Percentiles rank a stretch among this genome's conserved stretches.
Evolutionary conservation across 129 eudicot species (phyloP).

Genomic region (Flaveria ramosissima): DNA sequence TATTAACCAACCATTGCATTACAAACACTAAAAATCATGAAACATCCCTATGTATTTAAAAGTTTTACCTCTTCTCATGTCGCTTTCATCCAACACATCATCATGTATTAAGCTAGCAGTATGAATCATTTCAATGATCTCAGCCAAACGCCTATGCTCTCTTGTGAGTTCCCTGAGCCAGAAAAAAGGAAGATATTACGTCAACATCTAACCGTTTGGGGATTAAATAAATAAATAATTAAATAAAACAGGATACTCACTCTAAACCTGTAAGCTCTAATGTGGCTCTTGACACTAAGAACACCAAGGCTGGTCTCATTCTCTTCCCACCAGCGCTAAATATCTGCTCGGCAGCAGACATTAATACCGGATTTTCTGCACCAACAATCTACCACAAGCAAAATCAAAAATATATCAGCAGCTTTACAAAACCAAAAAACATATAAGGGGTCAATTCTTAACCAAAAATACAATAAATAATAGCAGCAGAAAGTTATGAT

Average conservation of each 20-base stretch:
- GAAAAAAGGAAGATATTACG: slow-evolving; percentile 1
- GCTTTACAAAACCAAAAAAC: background rate
- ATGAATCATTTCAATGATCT: slow-evolving; percentile 95
- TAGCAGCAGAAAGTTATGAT: background rate
- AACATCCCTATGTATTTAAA: background rate
- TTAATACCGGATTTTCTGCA: slow-evolving; percentile 90
- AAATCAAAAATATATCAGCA: slow-evolving; percentile 2
- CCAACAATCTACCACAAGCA: slow-evolving; percentile 78
- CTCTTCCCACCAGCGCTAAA: slow-evolving; percentile 98
- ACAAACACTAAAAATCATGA: slow-evolving; percentile 2
- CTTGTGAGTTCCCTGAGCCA: slow-evolving; percentile 76
- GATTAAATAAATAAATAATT: background rate
- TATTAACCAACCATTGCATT: background rate
- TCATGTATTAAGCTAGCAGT: slow-evolving; percentile 97
- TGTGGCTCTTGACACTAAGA: slow-evolving; percentile 91
- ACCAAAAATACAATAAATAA: background rate
- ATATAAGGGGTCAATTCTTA: background rate
- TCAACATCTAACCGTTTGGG: background rate
- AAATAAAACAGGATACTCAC: slow-evolving; percentile 43
- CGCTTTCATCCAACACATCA: slow-evolving; percentile 93
- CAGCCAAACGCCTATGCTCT: slow-evolving; percentile 93
- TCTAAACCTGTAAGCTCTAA: slow-evolving; percentile 67
- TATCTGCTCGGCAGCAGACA: slow-evolving; percentile 96
- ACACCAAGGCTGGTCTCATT: slow-evolving; percentile 96
- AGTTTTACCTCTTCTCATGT: slow-evolving; percentile 84